These are phyloP conservation scores for Amanita exitialis DNA, from an alignment of 768 basidiomycete species.

Conservation along the genomic window DNA sequence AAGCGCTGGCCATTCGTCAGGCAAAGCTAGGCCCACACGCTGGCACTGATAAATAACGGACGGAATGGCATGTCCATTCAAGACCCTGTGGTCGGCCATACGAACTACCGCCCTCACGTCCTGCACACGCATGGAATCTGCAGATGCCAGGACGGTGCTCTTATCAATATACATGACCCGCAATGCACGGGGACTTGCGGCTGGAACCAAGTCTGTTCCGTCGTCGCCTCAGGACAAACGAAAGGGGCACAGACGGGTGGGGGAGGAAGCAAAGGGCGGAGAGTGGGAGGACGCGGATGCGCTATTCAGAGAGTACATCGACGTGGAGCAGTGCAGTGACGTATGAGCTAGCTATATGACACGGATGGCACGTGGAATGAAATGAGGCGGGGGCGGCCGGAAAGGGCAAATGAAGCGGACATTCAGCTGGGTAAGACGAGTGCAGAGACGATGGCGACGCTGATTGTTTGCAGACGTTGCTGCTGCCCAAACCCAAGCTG, in stretches of 20 bases:
- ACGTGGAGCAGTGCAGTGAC: slow-evolving; percentile 20
- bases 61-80: neutral
- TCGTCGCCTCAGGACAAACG: neutral
- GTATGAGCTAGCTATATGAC: neutral
- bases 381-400: neutral
- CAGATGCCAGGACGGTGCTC: slow-evolving; percentile 11
- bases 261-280: too few species aligned
- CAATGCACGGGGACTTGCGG: neutral
- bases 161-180: slow-evolving; percentile 6
- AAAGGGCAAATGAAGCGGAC: slow-evolving; percentile 2
- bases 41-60: slow-evolving; percentile 5
- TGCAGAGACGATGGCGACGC: neutral
- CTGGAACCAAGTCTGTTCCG: neutral
- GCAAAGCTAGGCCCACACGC: too few species aligned
- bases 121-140: slow-evolving; percentile 6
- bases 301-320: slow-evolving; percentile 34
- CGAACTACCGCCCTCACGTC: neutral
- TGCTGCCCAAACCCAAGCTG: slow-evolving; percentile 44
- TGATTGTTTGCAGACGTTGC: slow-evolving; percentile 22
- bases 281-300: slow-evolving; percentile 10
- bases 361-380: too few species aligned
- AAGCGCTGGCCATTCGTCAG: neutral
- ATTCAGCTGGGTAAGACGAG: slow-evolving; percentile 21
- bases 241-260: neutral
- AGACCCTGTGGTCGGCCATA: too few species aligned